These are phyloP conservation scores for Scedosporium minutisporum DNA, from an alignment of 2,329 filamentous ascomycete genomes.

Conservation along the genomic window DNA sequence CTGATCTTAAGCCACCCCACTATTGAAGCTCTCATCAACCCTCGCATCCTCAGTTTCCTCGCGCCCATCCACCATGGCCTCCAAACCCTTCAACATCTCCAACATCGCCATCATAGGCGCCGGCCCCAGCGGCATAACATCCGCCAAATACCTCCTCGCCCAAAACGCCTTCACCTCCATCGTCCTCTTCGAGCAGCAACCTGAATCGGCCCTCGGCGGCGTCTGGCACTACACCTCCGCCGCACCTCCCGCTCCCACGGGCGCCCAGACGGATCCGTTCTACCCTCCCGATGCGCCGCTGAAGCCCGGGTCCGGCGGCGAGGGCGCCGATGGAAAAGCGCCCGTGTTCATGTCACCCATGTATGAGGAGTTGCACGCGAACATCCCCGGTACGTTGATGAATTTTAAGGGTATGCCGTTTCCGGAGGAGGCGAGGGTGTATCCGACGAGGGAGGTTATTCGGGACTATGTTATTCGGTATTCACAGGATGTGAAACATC, in stretches of 20 bases:
- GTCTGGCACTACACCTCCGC: slow-evolving; percentile 70
- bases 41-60: neutral
- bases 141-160: slow-evolving; percentile 70
- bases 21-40: neutral
- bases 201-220: slow-evolving; percentile 54
- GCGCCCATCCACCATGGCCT: neutral
- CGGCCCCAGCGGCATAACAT: slow-evolving; percentile 68
- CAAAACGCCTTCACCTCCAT: slow-evolving; percentile 59
- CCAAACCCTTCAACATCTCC: slow-evolving; percentile 36
- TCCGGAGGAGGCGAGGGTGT: slow-evolving; percentile 54
- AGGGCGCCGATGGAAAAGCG: slow-evolving; percentile 17
- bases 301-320: slow-evolving; percentile 25
- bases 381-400: slow-evolving; percentile 79
- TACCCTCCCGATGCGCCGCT: slow-evolving; percentile 54
- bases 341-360: slow-evolving; percentile 71
- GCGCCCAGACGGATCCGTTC: slow-evolving; percentile 63
- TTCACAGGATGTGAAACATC: slow-evolving; percentile 53
- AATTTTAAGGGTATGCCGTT: slow-evolving; percentile 64
- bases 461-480: slow-evolving; percentile 66
- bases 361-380: slow-evolving; percentile 75
- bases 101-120: slow-evolving; percentile 73
- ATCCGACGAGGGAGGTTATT: slow-evolving; percentile 63
- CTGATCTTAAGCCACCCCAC: neutral
- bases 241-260: slow-evolving; percentile 33
- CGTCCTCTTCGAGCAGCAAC: slow-evolving; percentile 73